Conservation (phyloP, 169 alveolate genomes). For the Plasmodium ovale region DNA sequence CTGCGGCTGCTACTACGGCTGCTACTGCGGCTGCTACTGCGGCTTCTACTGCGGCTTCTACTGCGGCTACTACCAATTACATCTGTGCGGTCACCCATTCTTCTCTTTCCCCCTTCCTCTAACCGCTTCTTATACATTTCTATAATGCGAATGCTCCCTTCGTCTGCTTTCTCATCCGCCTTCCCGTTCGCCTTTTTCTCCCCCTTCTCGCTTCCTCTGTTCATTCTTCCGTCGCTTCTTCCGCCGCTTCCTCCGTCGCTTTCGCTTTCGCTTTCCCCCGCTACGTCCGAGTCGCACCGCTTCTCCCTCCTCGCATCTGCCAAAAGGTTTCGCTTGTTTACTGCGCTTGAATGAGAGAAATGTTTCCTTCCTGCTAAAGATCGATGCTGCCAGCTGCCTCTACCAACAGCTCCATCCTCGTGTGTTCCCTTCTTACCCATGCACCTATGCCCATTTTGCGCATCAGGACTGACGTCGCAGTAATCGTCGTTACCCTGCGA, state of each 20-base stretch:
- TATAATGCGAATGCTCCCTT: background rate
- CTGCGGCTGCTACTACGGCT: background rate
- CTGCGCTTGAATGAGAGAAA: too few species aligned
- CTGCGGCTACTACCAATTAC: background rate
- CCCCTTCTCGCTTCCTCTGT: background rate
- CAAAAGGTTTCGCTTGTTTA: too few species aligned
- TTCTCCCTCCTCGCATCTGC: too few species aligned
- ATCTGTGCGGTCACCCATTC: background rate
- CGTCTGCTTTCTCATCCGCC: background rate
- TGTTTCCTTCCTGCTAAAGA: too few species aligned
- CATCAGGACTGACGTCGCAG: too few species aligned
- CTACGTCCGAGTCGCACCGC: background rate
- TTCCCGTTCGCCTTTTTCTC: background rate
- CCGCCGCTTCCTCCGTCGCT: background rate
- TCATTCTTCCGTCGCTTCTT: background rate
- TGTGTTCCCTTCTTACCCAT: too few species aligned
- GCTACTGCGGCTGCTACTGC: conserved; percentile 1
- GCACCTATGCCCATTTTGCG: too few species aligned
- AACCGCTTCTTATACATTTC: conserved; percentile 13
- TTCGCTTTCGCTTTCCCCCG: background rate
- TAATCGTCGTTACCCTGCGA: too few species aligned
- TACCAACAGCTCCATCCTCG: too few species aligned
- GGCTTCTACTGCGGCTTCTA: background rate
- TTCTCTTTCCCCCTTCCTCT: conserved; percentile 3
- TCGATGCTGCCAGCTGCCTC: too few species aligned